Evolutionary conservation across 306 rosid genomes (phyloP), one percentile per base, ranked within the genome.

Genomic region (Prunus campanulata): DNA sequence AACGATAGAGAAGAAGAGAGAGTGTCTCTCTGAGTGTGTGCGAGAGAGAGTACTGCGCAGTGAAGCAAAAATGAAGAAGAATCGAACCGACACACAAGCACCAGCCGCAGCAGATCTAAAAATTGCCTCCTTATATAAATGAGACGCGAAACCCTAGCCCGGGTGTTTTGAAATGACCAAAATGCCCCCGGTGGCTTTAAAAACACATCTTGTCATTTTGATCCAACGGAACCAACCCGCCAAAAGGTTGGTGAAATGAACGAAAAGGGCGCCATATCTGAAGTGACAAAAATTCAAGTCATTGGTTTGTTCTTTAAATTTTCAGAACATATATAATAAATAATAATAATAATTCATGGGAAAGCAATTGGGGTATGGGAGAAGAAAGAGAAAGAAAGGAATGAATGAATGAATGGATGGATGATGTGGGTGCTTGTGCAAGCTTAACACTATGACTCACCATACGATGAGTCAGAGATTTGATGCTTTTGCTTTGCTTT

Each of bases 121-220:
- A 82, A 82, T 39, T 54, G 67, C 63, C 47, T 61, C 80, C 77
- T 79, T 90, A 87, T 87, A 91, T 87, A 87, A 82, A 77, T 24
- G 85, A 52, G 74, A 85, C 76, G 15, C 65, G 81, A 85, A 95
- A 92, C 98, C 98, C 98, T 95, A 95, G 92, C 83, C 47, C 74
- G 3, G 67, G 39, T 15, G 0, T 3, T 18, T 0, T 11, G 32
- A 54, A 91, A 86, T 78, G 82, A 83, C 98, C 2, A 0, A 19
- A 59, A 2, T 84, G 35, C 87, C 98, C 96, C 46, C 79, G 1
- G 0, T 46, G 3, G 11, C 2, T 42, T 20, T 22, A 9, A 59
- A 18, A 59, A 18, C 13, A 13, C n/a, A n/a, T 72, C 20, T 16
- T n/a, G 39, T 60, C 44, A 39, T 39, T 25, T 14, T 20, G 54